phyloP scores from a whole-genome alignment of 2,329 filamentous ascomycete species.

The Diplodia sapinea region DNA sequence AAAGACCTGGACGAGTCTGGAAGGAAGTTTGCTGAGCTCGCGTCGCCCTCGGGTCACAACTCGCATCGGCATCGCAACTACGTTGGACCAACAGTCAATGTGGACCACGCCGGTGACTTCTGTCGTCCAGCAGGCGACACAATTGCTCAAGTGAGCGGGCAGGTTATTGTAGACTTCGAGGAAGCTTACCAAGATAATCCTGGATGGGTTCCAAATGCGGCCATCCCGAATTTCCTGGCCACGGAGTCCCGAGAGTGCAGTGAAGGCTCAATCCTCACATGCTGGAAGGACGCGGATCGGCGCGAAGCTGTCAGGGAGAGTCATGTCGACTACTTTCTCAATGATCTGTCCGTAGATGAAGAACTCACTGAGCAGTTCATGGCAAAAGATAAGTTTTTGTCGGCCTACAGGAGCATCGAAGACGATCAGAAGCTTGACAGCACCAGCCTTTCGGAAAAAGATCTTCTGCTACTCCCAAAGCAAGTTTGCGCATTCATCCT shows the following conservation, averaged over 20 bases:
- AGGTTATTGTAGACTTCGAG: constrained; percentile 39
- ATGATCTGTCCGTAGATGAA: no score
- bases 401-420: no score
- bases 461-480: constrained; percentile 33
- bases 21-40: not conserved
- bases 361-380: no score
- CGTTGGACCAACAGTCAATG: constrained; percentile 1
- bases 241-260: not conserved
- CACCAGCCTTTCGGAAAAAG: constrained; percentile 29
- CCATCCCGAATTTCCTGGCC: not conserved
- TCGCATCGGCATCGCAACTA: not conserved
- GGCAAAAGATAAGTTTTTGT: no score
- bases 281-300: not conserved
- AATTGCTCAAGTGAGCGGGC: constrained; percentile 35
- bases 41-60: no score
- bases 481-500: constrained; percentile 38
- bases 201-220: constrained; percentile 31
- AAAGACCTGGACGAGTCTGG: not conserved
- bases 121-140: no score
- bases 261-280: not conserved
- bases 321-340: no score
- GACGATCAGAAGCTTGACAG: not conserved
- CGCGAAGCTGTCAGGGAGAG: no score
- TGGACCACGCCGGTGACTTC: not conserved
- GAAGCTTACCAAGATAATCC: constrained; percentile 34